Base-by-base conservation (phyloP, 2,329 filamentous ascomycete genomes). In the Monilinia fructigena region DNA sequence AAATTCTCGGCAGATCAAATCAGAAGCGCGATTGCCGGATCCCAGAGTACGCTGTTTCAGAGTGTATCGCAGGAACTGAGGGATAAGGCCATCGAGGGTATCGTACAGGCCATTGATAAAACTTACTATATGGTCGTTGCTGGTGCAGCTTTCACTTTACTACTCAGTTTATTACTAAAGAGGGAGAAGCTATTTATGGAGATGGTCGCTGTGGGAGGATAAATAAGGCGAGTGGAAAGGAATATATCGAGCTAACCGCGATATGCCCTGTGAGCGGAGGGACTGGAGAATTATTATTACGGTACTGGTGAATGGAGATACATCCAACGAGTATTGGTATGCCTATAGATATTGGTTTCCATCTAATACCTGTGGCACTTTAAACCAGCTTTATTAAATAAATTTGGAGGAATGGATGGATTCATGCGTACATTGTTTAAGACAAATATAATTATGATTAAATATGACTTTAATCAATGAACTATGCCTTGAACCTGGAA, bases 91-190 rank as follows among this genome's bases (percentile, higher is more conserved):
- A 65, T 73, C 50, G 70, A 71, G 10, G 75, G 72, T 23, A 74
- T 76, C 59, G 71, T 73, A 1, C 48, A 71, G 1, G 72, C 74
- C 2, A 75, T 76, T 61, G 68, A 67, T 2, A 70, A 70, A 48
- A 71, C 70, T 12, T 76, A 74, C 55, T 72, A 73, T 7, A 53
- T 76, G 10, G 68, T 71, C 38, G 72, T 76, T 62, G 71, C 67
- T 0, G 72, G 72, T 23, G 75, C 74, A 4, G 74, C 73, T 16
- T 50, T 76, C 3, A 66, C 64, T 2, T 42, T 75, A 16, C 65
- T 76, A 6, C 59, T 69, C n/a, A 71, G 70, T 12, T 18, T 73
- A 18, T 69, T 72, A n/a, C 68, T 76, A 71, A 75, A 72, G 67
- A 69, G 69, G 35, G 74, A 75, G 55, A 71, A 66, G 48, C 40